Percentiles rank a stretch among this genome's conserved stretches.
Evolutionary conservation across 805 yeast species (phyloP).

Genomic region (Yarrowia alimentaria): DNA sequence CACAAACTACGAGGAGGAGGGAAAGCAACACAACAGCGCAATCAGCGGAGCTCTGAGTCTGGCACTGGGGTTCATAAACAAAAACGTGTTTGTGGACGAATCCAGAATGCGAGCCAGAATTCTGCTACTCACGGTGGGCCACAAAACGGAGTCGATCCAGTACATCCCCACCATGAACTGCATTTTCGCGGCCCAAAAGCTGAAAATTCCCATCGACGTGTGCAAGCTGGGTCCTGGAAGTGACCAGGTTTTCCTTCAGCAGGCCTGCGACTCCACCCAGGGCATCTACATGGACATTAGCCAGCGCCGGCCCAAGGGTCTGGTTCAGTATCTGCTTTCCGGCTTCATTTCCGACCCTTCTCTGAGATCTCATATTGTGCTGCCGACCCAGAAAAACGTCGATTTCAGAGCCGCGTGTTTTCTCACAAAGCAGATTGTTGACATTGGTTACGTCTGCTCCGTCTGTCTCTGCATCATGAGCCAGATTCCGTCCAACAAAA

Average conservation of each 20-base stretch:
- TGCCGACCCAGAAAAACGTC: conserved; percentile 80
- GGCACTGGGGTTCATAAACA: conserved; percentile 77
- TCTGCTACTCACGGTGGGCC: conserved; percentile 55
- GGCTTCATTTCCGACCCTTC: conserved; percentile 87
- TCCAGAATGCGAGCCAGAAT: conserved; percentile 60
- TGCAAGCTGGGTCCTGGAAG: conserved; percentile 69
- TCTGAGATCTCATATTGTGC: conserved; percentile 67
- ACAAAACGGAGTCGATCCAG: conserved; percentile 72
- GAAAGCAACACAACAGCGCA: conserved; percentile 36
- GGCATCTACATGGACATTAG: conserved; percentile 74
- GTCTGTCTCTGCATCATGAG: conserved; percentile 76
- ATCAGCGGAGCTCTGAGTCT: conserved; percentile 78
- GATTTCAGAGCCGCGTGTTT: conserved; percentile 96
- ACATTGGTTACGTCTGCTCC: conserved; percentile 91
- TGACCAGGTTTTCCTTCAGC: conserved; percentile 73
- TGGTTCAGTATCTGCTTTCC: conserved; percentile 76
- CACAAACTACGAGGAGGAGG: conserved; percentile 34
- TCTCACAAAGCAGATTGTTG: conserved; percentile 83
- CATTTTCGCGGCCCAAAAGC: conserved; percentile 90
- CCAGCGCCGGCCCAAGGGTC: conserved; percentile 54
- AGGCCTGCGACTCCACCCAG: conserved; percentile 90
- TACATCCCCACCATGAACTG: conserved; percentile 94
- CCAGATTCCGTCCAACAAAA: conserved; percentile 53
- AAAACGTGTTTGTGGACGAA: conserved; percentile 53
- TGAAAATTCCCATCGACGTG: conserved; percentile 80